Evolutionary conservation across 768 basidiomycete species (phyloP).

Genomic region (Lactifluus pinguis): DNA sequence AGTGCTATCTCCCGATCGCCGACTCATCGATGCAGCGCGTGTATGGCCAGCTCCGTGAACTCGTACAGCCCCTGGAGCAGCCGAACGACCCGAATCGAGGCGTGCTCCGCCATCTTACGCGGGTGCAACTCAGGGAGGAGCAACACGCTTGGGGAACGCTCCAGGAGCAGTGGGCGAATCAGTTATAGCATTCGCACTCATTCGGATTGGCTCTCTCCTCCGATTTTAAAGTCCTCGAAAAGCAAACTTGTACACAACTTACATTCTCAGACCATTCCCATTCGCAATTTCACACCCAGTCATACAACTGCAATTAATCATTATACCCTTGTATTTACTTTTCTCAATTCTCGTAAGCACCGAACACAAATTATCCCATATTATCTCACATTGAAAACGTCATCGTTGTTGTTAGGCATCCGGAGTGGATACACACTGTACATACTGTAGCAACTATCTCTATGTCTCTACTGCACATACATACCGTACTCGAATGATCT

Average conservation of each 20-base stretch:
- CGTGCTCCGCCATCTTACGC: background rate
- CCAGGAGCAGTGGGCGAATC: background rate
- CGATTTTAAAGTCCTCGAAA: background rate
- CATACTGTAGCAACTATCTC: background rate
- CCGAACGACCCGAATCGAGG: slow-evolving; percentile 2
- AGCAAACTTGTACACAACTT: background rate
- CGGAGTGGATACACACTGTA: background rate
- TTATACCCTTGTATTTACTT: background rate
- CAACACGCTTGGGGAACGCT: background rate
- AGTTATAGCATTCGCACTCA: background rate
- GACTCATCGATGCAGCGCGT: background rate
- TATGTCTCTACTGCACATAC: no score
- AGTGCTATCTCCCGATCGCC: background rate
- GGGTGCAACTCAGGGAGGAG: slow-evolving; percentile 1
- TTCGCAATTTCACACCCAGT: background rate
- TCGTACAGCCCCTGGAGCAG: slow-evolving; percentile 2
- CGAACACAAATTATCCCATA: no score
- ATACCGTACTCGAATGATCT: no score
- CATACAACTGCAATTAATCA: background rate
- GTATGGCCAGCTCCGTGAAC: background rate
- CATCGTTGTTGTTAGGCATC: no score
- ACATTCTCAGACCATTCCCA: background rate
- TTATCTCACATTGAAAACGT: background rate
- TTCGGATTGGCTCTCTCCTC: background rate
- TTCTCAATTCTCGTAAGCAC: background rate